Conservation (phyloP, 148 eudicot genomes). For the Bassia scoparia region DNA sequence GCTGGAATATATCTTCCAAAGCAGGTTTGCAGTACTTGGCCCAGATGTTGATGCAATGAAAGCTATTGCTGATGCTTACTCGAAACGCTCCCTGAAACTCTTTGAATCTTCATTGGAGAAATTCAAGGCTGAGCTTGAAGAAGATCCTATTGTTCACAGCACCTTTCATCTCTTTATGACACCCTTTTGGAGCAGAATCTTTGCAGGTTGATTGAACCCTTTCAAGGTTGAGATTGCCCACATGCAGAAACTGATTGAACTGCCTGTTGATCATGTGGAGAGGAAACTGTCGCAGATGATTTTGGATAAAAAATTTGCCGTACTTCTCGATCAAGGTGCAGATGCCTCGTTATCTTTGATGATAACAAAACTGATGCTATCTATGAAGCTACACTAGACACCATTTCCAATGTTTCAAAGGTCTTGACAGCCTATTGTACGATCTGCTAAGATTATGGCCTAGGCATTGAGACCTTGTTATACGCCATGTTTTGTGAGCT, state of each 20-base stretch:
- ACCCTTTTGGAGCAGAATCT: constrained; percentile 49
- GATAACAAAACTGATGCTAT: constrained; percentile 49
- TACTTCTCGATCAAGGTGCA: constrained; percentile 48
- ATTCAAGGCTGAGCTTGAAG: constrained; percentile 42
- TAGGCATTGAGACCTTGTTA: neutral
- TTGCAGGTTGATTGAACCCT: constrained; percentile 48
- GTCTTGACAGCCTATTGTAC: constrained; percentile 44
- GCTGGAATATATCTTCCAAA: constrained; percentile 48
- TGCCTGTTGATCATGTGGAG: constrained; percentile 45
- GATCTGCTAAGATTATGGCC: constrained; percentile 50
- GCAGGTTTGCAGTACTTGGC: constrained; percentile 49
- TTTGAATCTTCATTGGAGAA: constrained; percentile 41
- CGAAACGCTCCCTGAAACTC: constrained; percentile 43
- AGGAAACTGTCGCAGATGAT: constrained; percentile 51
- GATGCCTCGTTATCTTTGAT: constrained; percentile 42
- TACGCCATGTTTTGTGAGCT: neutral
- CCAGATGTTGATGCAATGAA: constrained; percentile 54
- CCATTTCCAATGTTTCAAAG: constrained; percentile 41
- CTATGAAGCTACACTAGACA: constrained; percentile 41
- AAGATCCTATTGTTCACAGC: constrained; percentile 48
- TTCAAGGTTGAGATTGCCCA: constrained; percentile 47
- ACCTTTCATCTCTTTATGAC: constrained; percentile 43
- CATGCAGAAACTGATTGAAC: constrained; percentile 43
- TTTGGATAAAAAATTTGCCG: constrained; percentile 47
- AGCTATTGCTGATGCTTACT: constrained; percentile 48